A percentile compares a stretch with the other conserved stretches of the same genome.
phyloP scores from a whole-genome alignment of 2,329 filamentous ascomycete species.

The Fusarium foetens region DNA sequence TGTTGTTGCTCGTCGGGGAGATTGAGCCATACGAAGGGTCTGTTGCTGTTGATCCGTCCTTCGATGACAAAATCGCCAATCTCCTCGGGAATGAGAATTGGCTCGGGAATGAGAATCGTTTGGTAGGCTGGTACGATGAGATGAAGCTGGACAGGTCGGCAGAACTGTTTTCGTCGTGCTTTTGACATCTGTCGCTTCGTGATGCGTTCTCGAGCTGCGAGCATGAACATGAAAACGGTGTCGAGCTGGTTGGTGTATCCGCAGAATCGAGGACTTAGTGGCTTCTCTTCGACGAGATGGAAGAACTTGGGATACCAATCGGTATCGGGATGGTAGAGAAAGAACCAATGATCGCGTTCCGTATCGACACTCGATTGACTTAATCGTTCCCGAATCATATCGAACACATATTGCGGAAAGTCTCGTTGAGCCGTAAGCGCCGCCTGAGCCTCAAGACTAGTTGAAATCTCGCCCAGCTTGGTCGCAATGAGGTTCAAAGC shows the following conservation, averaged over 20 bases:
- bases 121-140: conserved; percentile 54
- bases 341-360: conserved; percentile 51
- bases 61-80: conserved; percentile 53
- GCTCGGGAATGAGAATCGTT: conserved; percentile 51
- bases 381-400: conserved; percentile 51
- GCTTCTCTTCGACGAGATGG: conserved; percentile 49
- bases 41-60: conserved; percentile 53
- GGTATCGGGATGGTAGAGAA: conserved; percentile 55
- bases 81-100: conserved; percentile 50
- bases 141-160: conserved; percentile 46
- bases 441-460: conserved; percentile 49
- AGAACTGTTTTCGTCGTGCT: conserved; percentile 37
- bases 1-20: conserved; percentile 49
- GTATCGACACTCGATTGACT: conserved; percentile 47
- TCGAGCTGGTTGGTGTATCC: conserved; percentile 55
- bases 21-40: conserved; percentile 52
- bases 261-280: conserved; percentile 50
- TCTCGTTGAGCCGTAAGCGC: conserved; percentile 51
- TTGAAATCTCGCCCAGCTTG: conserved; percentile 49
- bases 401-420: conserved; percentile 51
- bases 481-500: conserved; percentile 50
- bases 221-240: conserved; percentile 54
- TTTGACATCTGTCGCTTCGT: conserved; percentile 41
- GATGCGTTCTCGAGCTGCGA: conserved; percentile 46
- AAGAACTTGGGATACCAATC: conserved; percentile 56